phyloP scores from a whole-genome alignment of 2,329 filamentous ascomycete species.

The Neonectria magnoliae region DNA sequence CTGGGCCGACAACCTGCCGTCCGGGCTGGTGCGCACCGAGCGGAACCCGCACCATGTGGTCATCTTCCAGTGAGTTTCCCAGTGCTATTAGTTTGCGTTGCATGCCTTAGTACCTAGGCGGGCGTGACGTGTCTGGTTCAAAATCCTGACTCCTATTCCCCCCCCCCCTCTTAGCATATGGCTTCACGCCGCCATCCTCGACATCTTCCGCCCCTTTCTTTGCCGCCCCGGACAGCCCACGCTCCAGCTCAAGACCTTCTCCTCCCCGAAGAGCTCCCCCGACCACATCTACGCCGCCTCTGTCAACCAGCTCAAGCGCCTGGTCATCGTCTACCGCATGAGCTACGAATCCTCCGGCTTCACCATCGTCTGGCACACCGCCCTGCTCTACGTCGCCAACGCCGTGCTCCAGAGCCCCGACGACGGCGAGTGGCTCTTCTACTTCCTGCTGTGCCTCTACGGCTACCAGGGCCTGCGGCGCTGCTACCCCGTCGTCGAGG shows the following conservation, averaged over 20 bases:
- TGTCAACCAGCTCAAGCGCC: conserved; percentile 50
- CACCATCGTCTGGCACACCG: conserved; percentile 54
- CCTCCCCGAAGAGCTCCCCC: conserved; percentile 36
- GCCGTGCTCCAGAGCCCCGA: conserved; percentile 45
- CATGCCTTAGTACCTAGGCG: no score
- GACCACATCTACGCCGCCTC: conserved; percentile 48
- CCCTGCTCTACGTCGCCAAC: conserved; percentile 52
- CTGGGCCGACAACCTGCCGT: conserved; percentile 48
- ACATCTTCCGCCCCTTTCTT: conserved; percentile 46
- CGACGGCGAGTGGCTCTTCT: conserved; percentile 47
- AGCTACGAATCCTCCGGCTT: conserved; percentile 47
- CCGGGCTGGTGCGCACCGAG: conserved; percentile 38
- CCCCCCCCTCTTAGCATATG: conserved; percentile 47
- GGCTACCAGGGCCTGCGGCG: conserved; percentile 49
- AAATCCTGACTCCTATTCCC: background rate
- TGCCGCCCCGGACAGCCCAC: background rate
- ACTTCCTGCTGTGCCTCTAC: conserved; percentile 52
- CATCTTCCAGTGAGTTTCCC: conserved; percentile 48
- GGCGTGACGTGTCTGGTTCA: no score
- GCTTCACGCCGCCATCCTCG: conserved; percentile 51
- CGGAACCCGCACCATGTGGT: conserved; percentile 47
- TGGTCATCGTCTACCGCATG: conserved; percentile 50
- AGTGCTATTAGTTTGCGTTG: background rate
- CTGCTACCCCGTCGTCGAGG: conserved; percentile 49
- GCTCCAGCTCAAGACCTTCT: conserved; percentile 43